These are phyloP conservation scores for Macrotyloma uniflorum DNA, from an alignment of 306 rosid species.

Conservation along the genomic window DNA sequence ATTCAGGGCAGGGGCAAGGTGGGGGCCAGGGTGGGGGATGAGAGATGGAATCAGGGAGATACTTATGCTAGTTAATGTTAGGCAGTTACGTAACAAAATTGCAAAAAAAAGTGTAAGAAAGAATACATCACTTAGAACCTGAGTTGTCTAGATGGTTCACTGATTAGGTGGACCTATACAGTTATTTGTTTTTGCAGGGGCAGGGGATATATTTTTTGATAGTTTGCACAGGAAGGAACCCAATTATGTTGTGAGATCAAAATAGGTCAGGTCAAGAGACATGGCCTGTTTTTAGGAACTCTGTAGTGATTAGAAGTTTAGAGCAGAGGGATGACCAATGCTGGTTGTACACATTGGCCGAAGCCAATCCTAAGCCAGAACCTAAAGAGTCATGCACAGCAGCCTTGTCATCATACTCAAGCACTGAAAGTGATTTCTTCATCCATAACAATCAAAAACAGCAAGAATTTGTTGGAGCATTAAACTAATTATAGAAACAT, in stretches of 20 bases:
- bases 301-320: background rate
- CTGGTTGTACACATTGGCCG: too few species aligned
- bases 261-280: background rate
- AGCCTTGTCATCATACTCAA: too few species aligned
- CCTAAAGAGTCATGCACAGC: too few species aligned
- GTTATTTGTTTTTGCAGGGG: background rate
- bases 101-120: background rate
- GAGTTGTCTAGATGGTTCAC: slow-evolving; percentile 2
- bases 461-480: background rate
- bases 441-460: background rate
- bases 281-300: background rate
- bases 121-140: background rate
- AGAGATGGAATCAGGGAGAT: background rate
- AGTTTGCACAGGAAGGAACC: background rate
- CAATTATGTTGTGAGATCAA: background rate
- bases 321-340: too few species aligned
- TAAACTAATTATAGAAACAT: background rate
- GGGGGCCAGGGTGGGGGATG: too few species aligned
- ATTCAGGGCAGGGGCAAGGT: background rate
- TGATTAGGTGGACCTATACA: background rate
- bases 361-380: too few species aligned
- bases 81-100: background rate
- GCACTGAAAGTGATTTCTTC: background rate
- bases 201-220: background rate
- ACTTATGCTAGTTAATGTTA: background rate